Evolutionary conservation across 228 moss, liverwort and hornwort genomes (phyloP), one percentile per base, ranked within the genome.

Genomic region (Sphagnum magellanicum): DNA sequence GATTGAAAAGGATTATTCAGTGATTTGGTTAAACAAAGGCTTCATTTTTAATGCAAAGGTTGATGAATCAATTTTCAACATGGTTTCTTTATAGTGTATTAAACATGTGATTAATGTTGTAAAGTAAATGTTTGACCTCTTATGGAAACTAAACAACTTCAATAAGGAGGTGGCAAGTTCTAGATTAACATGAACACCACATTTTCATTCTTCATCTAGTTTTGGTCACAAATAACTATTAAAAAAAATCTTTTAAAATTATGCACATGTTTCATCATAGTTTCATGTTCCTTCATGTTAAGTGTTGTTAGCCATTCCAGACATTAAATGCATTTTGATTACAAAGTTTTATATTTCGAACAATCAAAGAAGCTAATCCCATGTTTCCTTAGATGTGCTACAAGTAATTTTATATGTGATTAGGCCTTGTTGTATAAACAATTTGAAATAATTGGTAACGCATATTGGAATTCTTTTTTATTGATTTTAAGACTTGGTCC

Each of bases 261-360:
- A 50, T 72, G 49, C 0, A 72, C 0, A 10, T 72, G 49, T 6
- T 65, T 50, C 0, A n/a, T 57, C 49, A 64, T 72, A 1, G 11
- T 72, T 5, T 58, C 64, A 55, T 57, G 4, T 6, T 11, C 49
- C n/a, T 64, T 65, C 15, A 64, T 65, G 10, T 72, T 72, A 7
- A 72, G 59, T 10, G 8, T 57, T 2, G 5, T 15, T 0, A 64
- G 9, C 4, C 65, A 17, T 0, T 64, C 10, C 3, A 32, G 32
- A 32, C 8, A 1, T 15, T 4, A 55, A 5, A 16, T 57, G 59
- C 10, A 63, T 71, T 5, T 63, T 72, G 0, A 32, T 57, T 0
- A 65, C 4, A 3, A 3, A 32, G 3, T 32, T 3, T 2, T 32
- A 32, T 3, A 32, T 3, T 32, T 32, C 32, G 3, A 32, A 32